Conservation (phyloP, 305 asterid species). For the Fraxinus floribunda region DNA sequence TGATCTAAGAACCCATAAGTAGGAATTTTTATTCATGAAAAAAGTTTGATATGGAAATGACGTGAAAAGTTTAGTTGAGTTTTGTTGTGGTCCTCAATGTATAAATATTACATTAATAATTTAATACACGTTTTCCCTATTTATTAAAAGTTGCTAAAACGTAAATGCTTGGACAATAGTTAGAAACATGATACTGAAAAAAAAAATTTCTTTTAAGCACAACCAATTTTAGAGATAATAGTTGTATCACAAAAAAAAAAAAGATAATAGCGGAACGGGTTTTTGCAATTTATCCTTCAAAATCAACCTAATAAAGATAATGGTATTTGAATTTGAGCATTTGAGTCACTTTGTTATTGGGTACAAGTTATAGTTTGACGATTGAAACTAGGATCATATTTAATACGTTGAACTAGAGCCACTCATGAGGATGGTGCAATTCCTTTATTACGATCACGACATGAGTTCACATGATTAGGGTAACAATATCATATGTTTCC, state of each 20-base stretch:
- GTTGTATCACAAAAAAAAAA: background rate
- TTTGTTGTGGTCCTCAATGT: background rate
- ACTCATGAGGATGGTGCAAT: background rate
- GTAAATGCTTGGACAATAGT: background rate
- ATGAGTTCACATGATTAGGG: conserved; percentile 35
- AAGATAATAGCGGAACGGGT: background rate
- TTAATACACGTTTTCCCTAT: too few species aligned
- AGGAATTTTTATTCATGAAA: background rate
- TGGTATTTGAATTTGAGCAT: too few species aligned
- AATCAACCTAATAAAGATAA: too few species aligned
- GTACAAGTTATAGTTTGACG: too few species aligned
- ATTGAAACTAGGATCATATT: background rate
- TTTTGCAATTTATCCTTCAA: background rate
- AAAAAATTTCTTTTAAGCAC: background rate
- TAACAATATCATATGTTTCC: conserved; percentile 28
- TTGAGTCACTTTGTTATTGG: background rate
- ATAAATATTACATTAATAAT: too few species aligned
- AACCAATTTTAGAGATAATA: background rate
- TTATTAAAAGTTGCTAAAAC: background rate
- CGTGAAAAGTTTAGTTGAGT: background rate
- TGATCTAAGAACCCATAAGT: background rate
- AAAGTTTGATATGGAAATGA: background rate
- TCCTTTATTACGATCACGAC: background rate
- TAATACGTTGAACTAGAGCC: background rate
- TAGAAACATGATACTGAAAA: background rate